phyloP scores from a whole-genome alignment of 2,329 filamentous ascomycete genomes.

The Scedosporium boydii region DNA sequence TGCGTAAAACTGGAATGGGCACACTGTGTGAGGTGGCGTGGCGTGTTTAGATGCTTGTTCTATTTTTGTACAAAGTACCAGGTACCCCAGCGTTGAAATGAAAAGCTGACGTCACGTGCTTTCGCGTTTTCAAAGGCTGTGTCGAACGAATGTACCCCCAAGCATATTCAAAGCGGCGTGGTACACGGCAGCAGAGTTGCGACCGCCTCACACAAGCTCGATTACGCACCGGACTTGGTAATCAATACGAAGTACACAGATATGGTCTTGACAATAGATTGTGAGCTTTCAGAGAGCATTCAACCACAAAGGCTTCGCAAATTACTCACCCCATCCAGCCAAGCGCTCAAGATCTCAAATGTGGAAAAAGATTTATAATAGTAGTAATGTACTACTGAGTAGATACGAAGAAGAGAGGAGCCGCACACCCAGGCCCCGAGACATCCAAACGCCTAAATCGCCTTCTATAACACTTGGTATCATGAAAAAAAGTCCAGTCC shows the following conservation, averaged over 20 bases:
- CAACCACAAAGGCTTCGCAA: no score
- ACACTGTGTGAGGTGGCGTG: not conserved
- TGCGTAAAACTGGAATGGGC: not conserved
- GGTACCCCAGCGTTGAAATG: no score
- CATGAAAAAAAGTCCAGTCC: not conserved
- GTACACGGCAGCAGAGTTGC: no score
- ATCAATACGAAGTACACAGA: no score
- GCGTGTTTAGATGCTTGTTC: not conserved
- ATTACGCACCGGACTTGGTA: no score
- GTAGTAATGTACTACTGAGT: not conserved
- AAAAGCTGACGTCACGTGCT: not conserved
- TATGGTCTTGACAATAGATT: no score
- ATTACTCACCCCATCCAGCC: no score
- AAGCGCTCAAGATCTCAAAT: no score
- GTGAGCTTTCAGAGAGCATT: no score
- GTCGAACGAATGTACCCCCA: not conserved
- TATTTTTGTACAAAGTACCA: not conserved
- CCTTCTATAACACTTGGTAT: not conserved
- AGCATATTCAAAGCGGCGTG: no score
- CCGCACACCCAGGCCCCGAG: not conserved
- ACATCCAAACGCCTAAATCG: not conserved
- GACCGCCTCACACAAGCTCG: no score
- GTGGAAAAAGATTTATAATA: no score
- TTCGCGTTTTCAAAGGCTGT: not conserved
- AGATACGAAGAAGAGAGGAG: not conserved